Evolutionary conservation across 106 monocot species (phyloP), one percentile per base, ranked within the genome.

Genomic region (Triglochin maritima): DNA sequence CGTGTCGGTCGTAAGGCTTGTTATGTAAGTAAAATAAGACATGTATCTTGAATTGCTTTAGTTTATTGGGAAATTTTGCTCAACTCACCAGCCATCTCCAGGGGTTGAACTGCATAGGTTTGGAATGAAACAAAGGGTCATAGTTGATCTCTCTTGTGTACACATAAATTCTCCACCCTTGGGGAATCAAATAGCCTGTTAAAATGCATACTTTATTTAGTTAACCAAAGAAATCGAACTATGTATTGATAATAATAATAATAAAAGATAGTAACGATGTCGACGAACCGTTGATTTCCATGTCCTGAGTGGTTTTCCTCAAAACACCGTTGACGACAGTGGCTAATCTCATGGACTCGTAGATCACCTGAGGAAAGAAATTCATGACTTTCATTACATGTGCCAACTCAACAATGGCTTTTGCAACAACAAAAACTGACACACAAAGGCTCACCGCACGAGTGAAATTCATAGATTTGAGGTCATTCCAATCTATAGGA

Each of bases 111-210:
- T n/a, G 64, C 11, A 82, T 60, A 0, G 98, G 98, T 41, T 98
- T 92, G 1, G 81, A 73, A 78, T 98, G 85, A 53, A 88, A 11
- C 57, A 64, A 76, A 3, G 81, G 76, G 49, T 92, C 88, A 48
- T 98, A 92, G 79, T 98, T 98, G 47, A 84, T 88, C 77, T 98
- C 92, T 64, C 98, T 76, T 5, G 84, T 91, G 62, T 86, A 98
- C 3, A 98, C 88, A 71, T 92, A 98, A 50, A 98, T 92, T 81
- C 72, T 92, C 98, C 98, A 98, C 53, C 86, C 92, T 74, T 88
- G 79, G 17, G 98, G 98, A 71, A 98, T 86, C 1, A 80, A 50
- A 72, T 66, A 86, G 46, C 94, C 94, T 93, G 64, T 48, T 29
- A 29, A 29, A 29, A 29, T 29, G 29, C 29, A 29, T 29, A 29